Evolutionary conservation across 1,284 basidiomycete species (phyloP).

Genomic region (Porodaedalea pini): DNA sequence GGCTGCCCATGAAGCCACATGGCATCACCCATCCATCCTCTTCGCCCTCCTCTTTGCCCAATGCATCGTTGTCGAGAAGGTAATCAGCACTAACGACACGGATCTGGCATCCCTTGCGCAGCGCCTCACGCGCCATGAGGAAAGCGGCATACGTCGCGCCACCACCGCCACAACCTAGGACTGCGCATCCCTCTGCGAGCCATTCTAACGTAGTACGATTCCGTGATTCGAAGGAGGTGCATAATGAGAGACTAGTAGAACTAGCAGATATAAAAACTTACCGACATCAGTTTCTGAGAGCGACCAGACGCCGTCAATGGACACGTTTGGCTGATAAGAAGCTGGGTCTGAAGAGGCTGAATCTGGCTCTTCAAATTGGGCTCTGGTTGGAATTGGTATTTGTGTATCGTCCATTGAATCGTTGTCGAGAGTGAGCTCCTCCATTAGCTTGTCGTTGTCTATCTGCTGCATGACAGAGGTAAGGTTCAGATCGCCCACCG

Average conservation of each 20-base stretch:
- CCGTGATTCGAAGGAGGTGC: too few relatives aligned
- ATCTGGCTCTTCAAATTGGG: constrained; percentile 18
- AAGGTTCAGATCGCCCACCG: constrained; percentile 39
- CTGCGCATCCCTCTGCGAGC: constrained; percentile 52
- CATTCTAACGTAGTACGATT: constrained; percentile 44
- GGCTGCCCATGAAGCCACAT: constrained; percentile 46
- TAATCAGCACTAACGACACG: constrained; percentile 38
- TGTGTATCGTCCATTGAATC: constrained; percentile 4
- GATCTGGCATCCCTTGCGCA: constrained; percentile 43
- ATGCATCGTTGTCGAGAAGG: constrained; percentile 32
- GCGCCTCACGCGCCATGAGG: constrained; percentile 44
- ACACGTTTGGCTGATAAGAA: constrained; percentile 34
- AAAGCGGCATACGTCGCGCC: constrained; percentile 49
- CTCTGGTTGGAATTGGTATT: background rate
- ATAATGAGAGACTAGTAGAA: background rate
- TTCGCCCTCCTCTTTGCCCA: constrained; percentile 28
- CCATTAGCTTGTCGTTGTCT: background rate
- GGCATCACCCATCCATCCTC: constrained; percentile 36
- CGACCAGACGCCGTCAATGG: constrained; percentile 35
- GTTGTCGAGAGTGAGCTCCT: constrained; percentile 6
- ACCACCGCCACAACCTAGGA: constrained; percentile 53
- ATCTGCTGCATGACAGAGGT: constrained; percentile 4
- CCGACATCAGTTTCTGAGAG: constrained; percentile 36
- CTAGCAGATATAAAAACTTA: background rate
- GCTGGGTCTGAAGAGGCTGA: constrained; percentile 25